Base-by-base conservation (phyloP, 495 filamentous ascomycete genomes). In the Lasiosphaeriaceae sp. region DNA sequence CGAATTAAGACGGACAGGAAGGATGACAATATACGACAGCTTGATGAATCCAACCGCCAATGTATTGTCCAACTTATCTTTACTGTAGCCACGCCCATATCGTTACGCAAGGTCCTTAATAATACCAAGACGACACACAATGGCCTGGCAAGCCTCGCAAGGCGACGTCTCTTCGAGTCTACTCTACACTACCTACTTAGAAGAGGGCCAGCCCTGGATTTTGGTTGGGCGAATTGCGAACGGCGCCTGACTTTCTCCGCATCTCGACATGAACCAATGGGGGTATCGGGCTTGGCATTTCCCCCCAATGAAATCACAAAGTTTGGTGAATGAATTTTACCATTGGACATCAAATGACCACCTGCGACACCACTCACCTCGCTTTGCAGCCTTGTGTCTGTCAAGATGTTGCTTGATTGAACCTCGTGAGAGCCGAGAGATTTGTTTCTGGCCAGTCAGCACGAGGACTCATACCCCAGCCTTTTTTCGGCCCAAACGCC, bases 341-440 rank as follows among this genome's bases (percentile, higher is more conserved):
- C 17, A 69, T 71, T 71, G 68, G 68, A n/a, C 52, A 34, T 34
- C 52, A 64, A 63, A 34, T 29, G 11, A 16, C 20, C n/a, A 12
- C 26, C 24, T 52, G 53, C 22, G 35, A 50, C 51, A 57, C 66
- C 63, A 65, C 37, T 65, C 39, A 64, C 23, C 16, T 24, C 20
- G 0, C 14, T 2, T 52, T 24, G 41, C 64, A 61, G 63, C 63
- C 66, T 61, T 53, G 60, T 63, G 57, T 61, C 21, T 34, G 7
- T 31, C 26, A 31, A 21, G 47, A 35, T 29, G 29, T 49, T 31
- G 34, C n/a, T 60, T 20, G 48, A 47, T 52, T 52, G 52, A 17
- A 22, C 45, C 23, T 48, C 55, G n/a, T 39, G 50, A 20, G n/a
- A 31, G 24, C 37, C 47, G 56, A 39, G 39, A n/a, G 39, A n/a